Evolutionary conservation across 495 filamentous ascomycete genomes (phyloP).

Genomic region (Talaromyces liani): DNA sequence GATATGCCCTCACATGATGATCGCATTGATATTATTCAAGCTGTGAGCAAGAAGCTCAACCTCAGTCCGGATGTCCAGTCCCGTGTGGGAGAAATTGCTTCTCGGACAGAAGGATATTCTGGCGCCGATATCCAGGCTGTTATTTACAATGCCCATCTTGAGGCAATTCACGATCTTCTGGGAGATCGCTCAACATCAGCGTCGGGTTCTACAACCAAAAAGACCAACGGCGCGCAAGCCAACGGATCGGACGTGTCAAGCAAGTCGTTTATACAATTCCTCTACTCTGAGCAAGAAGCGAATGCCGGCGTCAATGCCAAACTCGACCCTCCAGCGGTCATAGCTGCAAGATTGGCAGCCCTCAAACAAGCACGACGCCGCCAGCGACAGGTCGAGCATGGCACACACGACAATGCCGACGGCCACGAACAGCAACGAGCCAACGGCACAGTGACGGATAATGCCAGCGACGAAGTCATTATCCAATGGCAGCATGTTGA

Average conservation of each 20-base stretch:
- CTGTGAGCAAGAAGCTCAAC: constrained; percentile 70
- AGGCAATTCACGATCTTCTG: constrained; percentile 90
- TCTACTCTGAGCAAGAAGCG: constrained; percentile 52
- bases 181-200: constrained; percentile 46
- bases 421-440: constrained; percentile 17
- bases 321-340: constrained; percentile 58
- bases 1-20: constrained; percentile 76
- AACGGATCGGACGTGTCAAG: constrained; percentile 29
- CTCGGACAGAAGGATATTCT: constrained; percentile 80
- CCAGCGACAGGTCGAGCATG: constrained; percentile 45
- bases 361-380: constrained; percentile 62
- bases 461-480: constrained; percentile 59
- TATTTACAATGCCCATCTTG: constrained; percentile 91
- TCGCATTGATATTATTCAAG: constrained; percentile 76
- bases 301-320: constrained; percentile 31
- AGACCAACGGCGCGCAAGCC: constrained; percentile 18
- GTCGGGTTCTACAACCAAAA: constrained; percentile 24
- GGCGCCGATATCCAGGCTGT: constrained; percentile 93
- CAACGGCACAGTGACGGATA: constrained; percentile 25
- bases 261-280: constrained; percentile 70
- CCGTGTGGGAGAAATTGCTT: constrained; percentile 58
- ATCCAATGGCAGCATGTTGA: constrained; percentile 83
- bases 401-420: constrained; percentile 19
- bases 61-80: constrained; percentile 51
- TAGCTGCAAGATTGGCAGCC: constrained; percentile 65